These are phyloP conservation scores for Nematocida minor DNA, from an alignment of 371 early-diverging fungal genomes.

Conservation along the genomic window DNA sequence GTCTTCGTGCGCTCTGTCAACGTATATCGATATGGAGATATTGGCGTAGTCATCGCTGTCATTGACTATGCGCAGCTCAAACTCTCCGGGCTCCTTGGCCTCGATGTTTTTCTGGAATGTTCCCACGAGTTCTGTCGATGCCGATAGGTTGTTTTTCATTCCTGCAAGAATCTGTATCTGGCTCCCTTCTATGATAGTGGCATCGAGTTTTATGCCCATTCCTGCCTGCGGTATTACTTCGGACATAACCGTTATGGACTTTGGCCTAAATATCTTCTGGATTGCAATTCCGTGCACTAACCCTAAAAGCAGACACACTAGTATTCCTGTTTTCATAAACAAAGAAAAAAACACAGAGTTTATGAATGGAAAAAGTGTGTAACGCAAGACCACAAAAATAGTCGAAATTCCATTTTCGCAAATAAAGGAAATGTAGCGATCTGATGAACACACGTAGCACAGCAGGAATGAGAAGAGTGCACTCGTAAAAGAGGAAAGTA, in stretches of 20 bases:
- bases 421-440: too few species aligned
- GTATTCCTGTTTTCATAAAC: constrained; percentile 27
- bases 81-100: constrained; percentile 23
- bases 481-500: not conserved
- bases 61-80: constrained; percentile 25
- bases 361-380: not conserved
- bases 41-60: constrained; percentile 7
- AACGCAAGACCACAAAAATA: too few species aligned
- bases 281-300: constrained; percentile 13
- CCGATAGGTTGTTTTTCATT: constrained; percentile 2
- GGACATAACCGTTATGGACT: not conserved
- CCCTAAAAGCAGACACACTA: not conserved
- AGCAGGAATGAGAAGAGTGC: not conserved
- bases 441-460: not conserved
- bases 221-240: constrained; percentile 16
- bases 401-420: too few species aligned
- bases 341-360: constrained; percentile 26
- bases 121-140: not conserved
- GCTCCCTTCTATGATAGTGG: constrained; percentile 14
- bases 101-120: constrained; percentile 31
- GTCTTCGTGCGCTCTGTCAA: constrained; percentile 37
- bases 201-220: constrained; percentile 35
- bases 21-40: constrained; percentile 20
- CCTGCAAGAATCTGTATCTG: not conserved
- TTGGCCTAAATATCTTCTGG: constrained; percentile 48